Base-by-base conservation (phyloP, 1,139 yeast species). In the Scheffersomyces quercinus region DNA sequence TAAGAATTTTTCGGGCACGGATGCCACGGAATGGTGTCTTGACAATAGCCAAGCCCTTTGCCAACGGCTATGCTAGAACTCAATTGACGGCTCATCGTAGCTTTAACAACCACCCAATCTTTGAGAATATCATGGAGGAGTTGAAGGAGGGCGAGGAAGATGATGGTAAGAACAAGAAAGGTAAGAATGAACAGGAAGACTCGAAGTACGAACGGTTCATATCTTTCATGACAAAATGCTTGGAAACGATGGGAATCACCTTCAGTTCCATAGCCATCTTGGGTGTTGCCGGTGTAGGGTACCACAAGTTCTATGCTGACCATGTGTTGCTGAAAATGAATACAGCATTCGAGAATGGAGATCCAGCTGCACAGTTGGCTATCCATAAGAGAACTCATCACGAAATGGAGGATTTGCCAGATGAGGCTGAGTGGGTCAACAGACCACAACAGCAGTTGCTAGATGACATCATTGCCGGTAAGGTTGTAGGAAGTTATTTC, bases 171-270 rank as follows among this genome's bases (percentile, higher is more conserved):
- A 49, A 36, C 35, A 48, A 37, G 47, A 51, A 36, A 39, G 40
- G 43, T 41, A 42, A 37, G 26, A 20, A 20, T 20, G 45, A 46
- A 10, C 43, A 40, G 30, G 47, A 43, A 37, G 26, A 20, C 26
- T 50, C 51, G 11, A 52, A 31, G 49, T n/a, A 42, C 5, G 62
- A 58, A 9, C 58, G 53, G 38, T 43, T 67, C 35, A 53, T 53
- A 15, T 49, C 58, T 3, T 68, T 81, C 28, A 36, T 70, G 3
- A 56, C 74, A 55, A 86, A 84, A 56, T 79, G 86, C 46, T 55
- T 81, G 2, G 95, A 88, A 56, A 82, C 95, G 0, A 83, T 85
- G 1, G 83, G 88, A 2, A 82, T 88, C 39, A 87, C 93, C 28
- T 70, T 87, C 42, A 82, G 89, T n/a, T 84, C 95, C 2, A 65